Conservation (phyloP, 805 yeast genomes). For the Ogataea ramenticola region DNA sequence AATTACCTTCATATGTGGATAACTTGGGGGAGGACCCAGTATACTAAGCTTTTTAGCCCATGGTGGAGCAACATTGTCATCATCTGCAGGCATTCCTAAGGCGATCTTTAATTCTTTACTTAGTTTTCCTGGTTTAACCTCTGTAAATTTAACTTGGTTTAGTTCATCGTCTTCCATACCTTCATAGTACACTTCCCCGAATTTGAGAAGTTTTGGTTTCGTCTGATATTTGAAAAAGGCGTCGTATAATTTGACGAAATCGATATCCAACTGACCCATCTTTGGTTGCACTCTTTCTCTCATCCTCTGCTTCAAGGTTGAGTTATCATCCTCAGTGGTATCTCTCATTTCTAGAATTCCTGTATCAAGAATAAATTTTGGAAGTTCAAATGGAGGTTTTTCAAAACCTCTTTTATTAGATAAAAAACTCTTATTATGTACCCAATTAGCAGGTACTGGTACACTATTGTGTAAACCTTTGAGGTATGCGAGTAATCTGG, state of each 20-base stretch:
- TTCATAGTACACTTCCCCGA: conserved; percentile 78
- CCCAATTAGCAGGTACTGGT: conserved; percentile 85
- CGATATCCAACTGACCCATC: conserved; percentile 79
- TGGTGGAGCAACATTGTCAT: conserved; percentile 51
- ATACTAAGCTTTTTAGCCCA: conserved; percentile 69
- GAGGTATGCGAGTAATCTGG: conserved; percentile 53
- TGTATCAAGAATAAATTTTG: conserved; percentile 69
- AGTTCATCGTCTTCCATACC: conserved; percentile 40
- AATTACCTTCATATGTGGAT: conserved; percentile 52
- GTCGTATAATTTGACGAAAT: conserved; percentile 71
- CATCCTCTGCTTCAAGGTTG: conserved; percentile 61
- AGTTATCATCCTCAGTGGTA: conserved; percentile 43
- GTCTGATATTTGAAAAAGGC: conserved; percentile 82
- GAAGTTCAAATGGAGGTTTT: conserved; percentile 67
- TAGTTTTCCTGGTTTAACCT: conserved; percentile 55
- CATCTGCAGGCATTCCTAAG: conserved; percentile 50
- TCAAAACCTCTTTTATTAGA: conserved; percentile 59
- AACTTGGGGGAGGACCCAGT: conserved; percentile 80
- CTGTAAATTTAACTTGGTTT: conserved; percentile 27
- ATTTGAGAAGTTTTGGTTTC: conserved; percentile 58
- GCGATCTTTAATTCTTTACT: conserved; percentile 61
- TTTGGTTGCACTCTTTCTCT: conserved; percentile 87
- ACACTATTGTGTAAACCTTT: conserved; percentile 62
- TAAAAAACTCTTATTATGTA: conserved; percentile 64
- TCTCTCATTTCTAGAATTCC: conserved; percentile 86